Conservation (phyloP, 140 eudicot species). For the Oenanthe javanica region DNA sequence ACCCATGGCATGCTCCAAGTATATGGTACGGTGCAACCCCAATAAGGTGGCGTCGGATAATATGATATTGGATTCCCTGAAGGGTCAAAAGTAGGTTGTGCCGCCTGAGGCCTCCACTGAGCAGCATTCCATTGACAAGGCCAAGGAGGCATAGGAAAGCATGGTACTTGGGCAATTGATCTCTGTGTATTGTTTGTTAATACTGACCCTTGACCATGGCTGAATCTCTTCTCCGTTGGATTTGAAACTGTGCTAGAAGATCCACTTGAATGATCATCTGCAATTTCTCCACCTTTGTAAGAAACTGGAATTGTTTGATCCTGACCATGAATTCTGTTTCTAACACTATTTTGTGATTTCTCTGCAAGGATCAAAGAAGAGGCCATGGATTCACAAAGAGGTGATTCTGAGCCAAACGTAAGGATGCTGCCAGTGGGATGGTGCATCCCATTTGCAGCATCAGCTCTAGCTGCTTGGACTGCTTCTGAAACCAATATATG, state of each 20-base stretch:
- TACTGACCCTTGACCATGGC: not conserved
- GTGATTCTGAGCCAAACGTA: constrained; percentile 37
- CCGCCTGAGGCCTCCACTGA: constrained; percentile 23
- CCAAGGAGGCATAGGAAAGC: constrained; percentile 38
- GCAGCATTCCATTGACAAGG: constrained; percentile 32
- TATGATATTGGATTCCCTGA: constrained; percentile 34
- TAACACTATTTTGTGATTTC: constrained; percentile 17
- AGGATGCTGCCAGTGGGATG: constrained; percentile 38
- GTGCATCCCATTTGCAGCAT: constrained; percentile 25
- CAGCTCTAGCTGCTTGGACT: constrained; percentile 24
- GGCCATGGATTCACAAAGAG: constrained; percentile 56
- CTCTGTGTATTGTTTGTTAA: constrained; percentile 15
- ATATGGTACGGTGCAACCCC: constrained; percentile 37
- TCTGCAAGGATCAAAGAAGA: constrained; percentile 32
- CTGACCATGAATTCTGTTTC: constrained; percentile 13
- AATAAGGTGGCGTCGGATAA: constrained; percentile 38
- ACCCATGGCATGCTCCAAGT: constrained; percentile 41
- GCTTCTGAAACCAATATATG: constrained; percentile 33
- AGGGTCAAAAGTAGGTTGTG: constrained; percentile 24
- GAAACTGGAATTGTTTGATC: constrained; percentile 14
- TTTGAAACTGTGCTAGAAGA: constrained; percentile 26
- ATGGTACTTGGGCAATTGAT: constrained; percentile 28
- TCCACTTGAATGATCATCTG: constrained; percentile 20
- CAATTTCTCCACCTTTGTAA: constrained; percentile 17
- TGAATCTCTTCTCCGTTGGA: constrained; percentile 23